These are phyloP conservation scores for Gaeumannomyces sp. DNA, from an alignment of 2,329 filamentous ascomycete genomes.

Conservation along the genomic window DNA sequence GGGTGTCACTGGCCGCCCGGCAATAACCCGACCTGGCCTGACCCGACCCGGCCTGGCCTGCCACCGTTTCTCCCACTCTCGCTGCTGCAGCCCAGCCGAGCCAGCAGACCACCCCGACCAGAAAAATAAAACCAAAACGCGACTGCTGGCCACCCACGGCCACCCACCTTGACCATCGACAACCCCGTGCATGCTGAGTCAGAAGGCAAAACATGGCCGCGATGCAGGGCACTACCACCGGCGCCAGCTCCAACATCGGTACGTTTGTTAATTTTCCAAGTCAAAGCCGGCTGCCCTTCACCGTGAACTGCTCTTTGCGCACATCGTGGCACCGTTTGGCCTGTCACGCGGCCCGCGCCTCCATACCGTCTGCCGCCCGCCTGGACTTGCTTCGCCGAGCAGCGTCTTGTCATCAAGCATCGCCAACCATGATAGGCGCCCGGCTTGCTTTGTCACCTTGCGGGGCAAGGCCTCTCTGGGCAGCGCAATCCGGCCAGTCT, in stretches of 20 bases:
- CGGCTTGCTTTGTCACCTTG: background rate
- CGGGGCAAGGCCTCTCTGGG: background rate
- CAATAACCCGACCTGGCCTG: background rate
- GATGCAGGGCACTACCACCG: conserved; percentile 10
- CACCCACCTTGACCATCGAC: background rate
- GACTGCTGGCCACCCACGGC: background rate
- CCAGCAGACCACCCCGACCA: background rate
- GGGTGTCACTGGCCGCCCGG: background rate
- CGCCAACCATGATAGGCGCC: no score
- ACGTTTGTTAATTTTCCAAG: background rate
- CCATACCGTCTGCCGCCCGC: background rate
- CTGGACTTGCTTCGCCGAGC: conserved; percentile 1
- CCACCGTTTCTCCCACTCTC: background rate
- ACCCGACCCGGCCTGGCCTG: background rate
- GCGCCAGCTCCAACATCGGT: conserved; percentile 8
- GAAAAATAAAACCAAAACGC: conserved; percentile 6
- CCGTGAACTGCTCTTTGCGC: background rate
- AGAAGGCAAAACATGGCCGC: conserved; percentile 7
- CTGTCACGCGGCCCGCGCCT: background rate
- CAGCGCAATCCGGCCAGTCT: background rate
- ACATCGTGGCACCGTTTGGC: background rate
- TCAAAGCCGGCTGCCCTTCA: background rate
- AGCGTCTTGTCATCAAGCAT: background rate
- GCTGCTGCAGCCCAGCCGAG: background rate
- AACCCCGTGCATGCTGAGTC: conserved; percentile 12